Percentiles rank a stretch among this genome's conserved stretches.
Conservation (phyloP, 1,139 yeast species). For the Zygosaccharomyces sapae region DNA sequence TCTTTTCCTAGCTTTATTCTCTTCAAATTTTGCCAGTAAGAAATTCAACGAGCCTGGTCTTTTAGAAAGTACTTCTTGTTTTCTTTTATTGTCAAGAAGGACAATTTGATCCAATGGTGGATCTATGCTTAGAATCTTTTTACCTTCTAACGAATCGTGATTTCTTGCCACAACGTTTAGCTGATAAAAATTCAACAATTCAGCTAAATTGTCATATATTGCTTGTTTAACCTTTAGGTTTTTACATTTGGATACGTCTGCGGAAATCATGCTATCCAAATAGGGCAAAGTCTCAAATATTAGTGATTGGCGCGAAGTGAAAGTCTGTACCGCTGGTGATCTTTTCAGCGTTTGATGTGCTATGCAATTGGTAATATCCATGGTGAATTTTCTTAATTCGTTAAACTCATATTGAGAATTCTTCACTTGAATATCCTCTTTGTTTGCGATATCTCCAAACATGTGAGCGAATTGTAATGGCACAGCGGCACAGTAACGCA, state of each 20-base stretch:
- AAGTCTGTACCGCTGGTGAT: conserved; percentile 18
- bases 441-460: conserved; percentile 56
- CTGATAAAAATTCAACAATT: conserved; percentile 34
- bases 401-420: conserved; percentile 26
- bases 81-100: conserved; percentile 22
- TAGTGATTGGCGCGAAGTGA: conserved; percentile 19
- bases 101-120: conserved; percentile 36
- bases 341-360: conserved; percentile 15
- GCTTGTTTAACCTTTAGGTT: conserved; percentile 27
- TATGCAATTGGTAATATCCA: conserved; percentile 18
- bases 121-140: conserved; percentile 30
- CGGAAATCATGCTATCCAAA: conserved; percentile 45
- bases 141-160: conserved; percentile 28
- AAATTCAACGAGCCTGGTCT: conserved; percentile 36
- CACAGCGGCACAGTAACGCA: conserved; percentile 53
- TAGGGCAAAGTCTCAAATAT: conserved; percentile 45
- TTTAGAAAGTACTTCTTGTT: conserved; percentile 27
- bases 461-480: conserved; percentile 61
- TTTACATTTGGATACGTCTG: conserved; percentile 37
- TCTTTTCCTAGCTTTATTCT: conserved; percentile 38
- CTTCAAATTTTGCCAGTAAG: conserved; percentile 43
- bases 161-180: conserved; percentile 26
- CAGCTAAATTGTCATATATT: conserved; percentile 30
- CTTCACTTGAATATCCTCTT: conserved; percentile 28
- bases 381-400: conserved; percentile 21